These are phyloP conservation scores for Coccomyxa sp. DNA, from an alignment of 139 green algal species.

Conservation along the genomic window DNA sequence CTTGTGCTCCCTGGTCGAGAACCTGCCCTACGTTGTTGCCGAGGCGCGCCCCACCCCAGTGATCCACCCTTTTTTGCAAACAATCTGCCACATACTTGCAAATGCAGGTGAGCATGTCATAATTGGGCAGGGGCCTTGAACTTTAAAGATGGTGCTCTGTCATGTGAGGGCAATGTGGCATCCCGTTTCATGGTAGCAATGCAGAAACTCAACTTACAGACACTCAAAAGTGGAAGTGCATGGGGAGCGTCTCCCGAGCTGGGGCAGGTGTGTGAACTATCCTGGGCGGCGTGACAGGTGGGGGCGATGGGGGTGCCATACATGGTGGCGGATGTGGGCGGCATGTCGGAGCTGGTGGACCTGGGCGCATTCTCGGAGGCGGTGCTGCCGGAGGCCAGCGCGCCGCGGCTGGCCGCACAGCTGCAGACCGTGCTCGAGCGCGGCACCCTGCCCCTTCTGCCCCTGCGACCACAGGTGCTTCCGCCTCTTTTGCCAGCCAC, in stretches of 20 bases:
- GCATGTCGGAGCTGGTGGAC: conserved; percentile 2
- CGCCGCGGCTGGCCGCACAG: not conserved
- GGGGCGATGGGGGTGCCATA: not conserved
- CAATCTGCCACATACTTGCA: too few species aligned
- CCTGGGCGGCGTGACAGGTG: not conserved
- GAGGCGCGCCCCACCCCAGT: not conserved
- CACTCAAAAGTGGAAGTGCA: too few species aligned
- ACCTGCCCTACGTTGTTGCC: conserved; percentile 3
- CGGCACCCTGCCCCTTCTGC: not conserved
- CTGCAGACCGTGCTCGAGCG: not conserved
- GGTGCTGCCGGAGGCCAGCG: not conserved
- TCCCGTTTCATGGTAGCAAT: too few species aligned
- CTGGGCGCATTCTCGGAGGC: not conserved
- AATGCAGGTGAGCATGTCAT: too few species aligned
- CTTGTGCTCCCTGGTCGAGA: conserved; percentile 1
- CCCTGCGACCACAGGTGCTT: not conserved
- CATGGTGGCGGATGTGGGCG: conserved; percentile 9
- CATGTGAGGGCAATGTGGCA: too few species aligned
- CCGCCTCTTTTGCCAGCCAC: too few species aligned
- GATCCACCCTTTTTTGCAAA: too few species aligned
- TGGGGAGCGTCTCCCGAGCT: too few species aligned
- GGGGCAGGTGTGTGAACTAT: too few species aligned
- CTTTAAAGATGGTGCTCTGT: too few species aligned
- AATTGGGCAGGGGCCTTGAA: too few species aligned
- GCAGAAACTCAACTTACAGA: too few species aligned